Conservation (phyloP, 2,329 filamentous ascomycete species). For the Taxawa tesnikishii region DNA sequence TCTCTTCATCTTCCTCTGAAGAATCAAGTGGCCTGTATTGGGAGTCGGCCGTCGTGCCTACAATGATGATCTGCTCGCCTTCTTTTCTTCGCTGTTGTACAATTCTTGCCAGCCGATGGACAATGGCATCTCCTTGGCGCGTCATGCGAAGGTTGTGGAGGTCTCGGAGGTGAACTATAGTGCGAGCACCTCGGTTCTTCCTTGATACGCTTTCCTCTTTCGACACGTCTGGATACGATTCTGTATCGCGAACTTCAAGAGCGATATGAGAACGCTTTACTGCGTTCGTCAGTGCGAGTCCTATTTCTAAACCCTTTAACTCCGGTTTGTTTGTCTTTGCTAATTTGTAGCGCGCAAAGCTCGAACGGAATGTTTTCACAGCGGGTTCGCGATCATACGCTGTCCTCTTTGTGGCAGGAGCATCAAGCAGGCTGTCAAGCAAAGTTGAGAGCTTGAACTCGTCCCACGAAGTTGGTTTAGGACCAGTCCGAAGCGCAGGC, state of each 20-base stretch:
- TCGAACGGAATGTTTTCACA: background rate
- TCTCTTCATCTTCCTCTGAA: constrained; percentile 29
- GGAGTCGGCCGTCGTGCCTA: constrained; percentile 57
- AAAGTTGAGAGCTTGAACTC: constrained; percentile 17
- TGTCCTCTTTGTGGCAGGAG: constrained; percentile 11
- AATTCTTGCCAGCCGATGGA: constrained; percentile 56
- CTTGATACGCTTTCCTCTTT: too few relatives aligned
- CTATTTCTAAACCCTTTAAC: constrained; percentile 1
- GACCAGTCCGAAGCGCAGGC: background rate
- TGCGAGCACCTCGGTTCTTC: too few relatives aligned
- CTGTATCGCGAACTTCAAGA: background rate
- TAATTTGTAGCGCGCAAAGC: background rate
- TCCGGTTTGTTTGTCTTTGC: constrained; percentile 2
- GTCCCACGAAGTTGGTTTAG: constrained; percentile 12
- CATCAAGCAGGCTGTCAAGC: constrained; percentile 19
- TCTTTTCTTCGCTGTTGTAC: constrained; percentile 60
- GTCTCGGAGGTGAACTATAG: constrained; percentile 63
- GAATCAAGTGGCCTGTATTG: constrained; percentile 1
- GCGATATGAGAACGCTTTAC: background rate
- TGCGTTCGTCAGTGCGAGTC: background rate
- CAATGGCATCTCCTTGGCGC: constrained; percentile 54
- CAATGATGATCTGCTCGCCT: constrained; percentile 60
- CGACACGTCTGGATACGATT: constrained; percentile 1
- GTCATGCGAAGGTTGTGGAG: constrained; percentile 65
- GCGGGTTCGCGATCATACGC: background rate